These are phyloP conservation scores for Globisporangium apiculatum DNA, from an alignment of 352 stramenopile species.

Conservation along the genomic window DNA sequence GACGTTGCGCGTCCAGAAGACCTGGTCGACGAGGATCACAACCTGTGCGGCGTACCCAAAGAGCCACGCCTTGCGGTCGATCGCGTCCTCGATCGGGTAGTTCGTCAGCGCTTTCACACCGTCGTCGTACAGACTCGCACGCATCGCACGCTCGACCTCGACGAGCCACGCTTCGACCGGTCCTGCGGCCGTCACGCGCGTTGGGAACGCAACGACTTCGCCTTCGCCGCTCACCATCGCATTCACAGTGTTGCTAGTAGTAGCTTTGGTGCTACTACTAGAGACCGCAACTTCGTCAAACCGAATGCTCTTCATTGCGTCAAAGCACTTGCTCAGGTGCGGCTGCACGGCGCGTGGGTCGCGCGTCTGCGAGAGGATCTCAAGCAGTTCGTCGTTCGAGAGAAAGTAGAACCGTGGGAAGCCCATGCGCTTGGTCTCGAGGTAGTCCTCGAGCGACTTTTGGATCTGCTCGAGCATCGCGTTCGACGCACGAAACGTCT, in stretches of 20 bases:
- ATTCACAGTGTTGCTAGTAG: conserved; percentile 44
- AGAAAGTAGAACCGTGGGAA: conserved; percentile 92
- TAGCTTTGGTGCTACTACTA: background rate
- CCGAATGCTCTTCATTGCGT: conserved; percentile 89
- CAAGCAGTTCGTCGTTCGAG: conserved; percentile 89
- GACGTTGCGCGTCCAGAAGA: conserved; percentile 90
- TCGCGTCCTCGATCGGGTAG: conserved; percentile 85
- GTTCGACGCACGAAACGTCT: conserved; percentile 84
- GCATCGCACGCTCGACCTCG: conserved; percentile 86
- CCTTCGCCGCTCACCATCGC: conserved; percentile 85
- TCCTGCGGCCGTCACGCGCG: conserved; percentile 69
- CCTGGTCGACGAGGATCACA: conserved; percentile 88
- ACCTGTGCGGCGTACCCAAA: conserved; percentile 85
- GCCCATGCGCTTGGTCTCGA: conserved; percentile 90
- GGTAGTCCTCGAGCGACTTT: conserved; percentile 89
- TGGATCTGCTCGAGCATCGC: conserved; percentile 87
- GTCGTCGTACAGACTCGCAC: conserved; percentile 80
- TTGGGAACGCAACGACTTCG: conserved; percentile 77
- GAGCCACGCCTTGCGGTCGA: conserved; percentile 86
- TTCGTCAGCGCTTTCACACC: conserved; percentile 76
- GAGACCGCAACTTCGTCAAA: conserved; percentile 47
- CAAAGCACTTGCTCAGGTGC: conserved; percentile 89
- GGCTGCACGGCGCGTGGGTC: conserved; percentile 87
- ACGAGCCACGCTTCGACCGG: conserved; percentile 86
- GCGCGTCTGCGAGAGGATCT: conserved; percentile 88